Percentiles rank a stretch among this genome's conserved stretches.
Evolutionary conservation across 225 moss, liverwort and hornwort genomes (phyloP).

Genomic region (Antitrichia curtipendula): DNA sequence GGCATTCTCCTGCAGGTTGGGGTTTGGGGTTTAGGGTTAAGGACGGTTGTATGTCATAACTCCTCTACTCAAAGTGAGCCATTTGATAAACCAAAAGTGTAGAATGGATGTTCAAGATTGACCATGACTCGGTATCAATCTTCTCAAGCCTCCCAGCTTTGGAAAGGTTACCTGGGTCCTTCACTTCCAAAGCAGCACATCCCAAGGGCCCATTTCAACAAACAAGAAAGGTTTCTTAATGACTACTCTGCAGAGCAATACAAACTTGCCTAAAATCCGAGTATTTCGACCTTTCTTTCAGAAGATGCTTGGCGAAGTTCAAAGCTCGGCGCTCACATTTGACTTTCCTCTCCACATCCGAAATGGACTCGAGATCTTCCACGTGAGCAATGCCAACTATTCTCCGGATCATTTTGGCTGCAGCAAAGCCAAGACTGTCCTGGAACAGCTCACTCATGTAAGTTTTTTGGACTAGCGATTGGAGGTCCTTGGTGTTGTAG

Average conservation of each 20-base stretch:
- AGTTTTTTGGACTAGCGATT: slow-evolving; percentile 24
- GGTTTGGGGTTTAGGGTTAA: neutral
- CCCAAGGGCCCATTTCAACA: neutral
- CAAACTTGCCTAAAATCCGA: slow-evolving; percentile 44
- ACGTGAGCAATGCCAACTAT: slow-evolving; percentile 90
- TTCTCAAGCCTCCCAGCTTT: neutral
- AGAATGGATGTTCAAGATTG: neutral
- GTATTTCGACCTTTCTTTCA: slow-evolving; percentile 45
- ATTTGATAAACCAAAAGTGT: neutral
- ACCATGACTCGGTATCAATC: neutral
- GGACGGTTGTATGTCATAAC: neutral
- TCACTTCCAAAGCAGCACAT: neutral
- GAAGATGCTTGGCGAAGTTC: slow-evolving; percentile 53
- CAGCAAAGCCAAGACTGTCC: slow-evolving; percentile 77
- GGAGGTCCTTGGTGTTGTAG: slow-evolving; percentile 36
- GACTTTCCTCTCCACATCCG: slow-evolving; percentile 37
- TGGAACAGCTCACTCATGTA: slow-evolving; percentile 53
- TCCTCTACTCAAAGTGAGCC: neutral
- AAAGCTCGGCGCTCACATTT: slow-evolving; percentile 67
- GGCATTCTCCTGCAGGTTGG: neutral
- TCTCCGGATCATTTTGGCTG: slow-evolving; percentile 85
- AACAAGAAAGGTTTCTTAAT: neutral
- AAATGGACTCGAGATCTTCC: slow-evolving; percentile 74
- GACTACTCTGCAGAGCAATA: slow-evolving; percentile 13
- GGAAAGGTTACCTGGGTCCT: no score